Conservation (phyloP, 2,329 filamentous ascomycete species). For the Penicillium sp. region DNA sequence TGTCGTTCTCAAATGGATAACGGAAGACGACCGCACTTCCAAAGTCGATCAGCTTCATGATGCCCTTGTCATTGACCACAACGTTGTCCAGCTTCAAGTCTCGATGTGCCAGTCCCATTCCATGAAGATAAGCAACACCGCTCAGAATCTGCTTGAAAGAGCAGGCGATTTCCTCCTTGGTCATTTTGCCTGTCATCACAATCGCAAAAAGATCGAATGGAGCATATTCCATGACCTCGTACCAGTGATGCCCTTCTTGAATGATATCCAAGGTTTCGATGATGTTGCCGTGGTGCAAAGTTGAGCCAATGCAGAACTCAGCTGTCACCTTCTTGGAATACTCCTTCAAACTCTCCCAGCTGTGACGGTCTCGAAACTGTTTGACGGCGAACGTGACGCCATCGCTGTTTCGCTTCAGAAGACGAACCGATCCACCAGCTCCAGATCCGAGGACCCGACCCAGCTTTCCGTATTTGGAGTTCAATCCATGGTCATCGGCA, state of each 20-base stretch:
- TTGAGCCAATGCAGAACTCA: slow-evolving; percentile 97
- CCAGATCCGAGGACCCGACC: slow-evolving; percentile 91
- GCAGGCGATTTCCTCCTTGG: slow-evolving; percentile 82
- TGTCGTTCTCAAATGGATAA: slow-evolving; percentile 92
- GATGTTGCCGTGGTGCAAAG: slow-evolving; percentile 94
- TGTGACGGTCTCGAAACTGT: slow-evolving; percentile 87
- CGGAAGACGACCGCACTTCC: slow-evolving; percentile 95
- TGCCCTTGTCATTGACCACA: slow-evolving; percentile 90
- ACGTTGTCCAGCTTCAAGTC: slow-evolving; percentile 98
- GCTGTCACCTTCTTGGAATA: slow-evolving; percentile 98
- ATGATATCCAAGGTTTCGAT: slow-evolving; percentile 97
- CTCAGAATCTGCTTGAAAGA: slow-evolving; percentile 91
- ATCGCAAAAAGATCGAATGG: slow-evolving; percentile 95
- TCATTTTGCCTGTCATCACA: slow-evolving; percentile 99
- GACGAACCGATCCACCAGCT: slow-evolving; percentile 85
- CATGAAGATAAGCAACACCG: slow-evolving; percentile 90
- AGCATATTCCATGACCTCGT: slow-evolving; percentile 98
- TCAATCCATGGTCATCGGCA: slow-evolving; percentile 85
- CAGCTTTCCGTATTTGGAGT: slow-evolving; percentile 92
- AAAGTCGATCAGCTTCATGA: slow-evolving; percentile 99
- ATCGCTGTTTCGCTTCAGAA: slow-evolving; percentile 92
- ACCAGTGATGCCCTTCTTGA: slow-evolving; percentile 91
- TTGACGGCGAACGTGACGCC: slow-evolving; percentile 95
- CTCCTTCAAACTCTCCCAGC: slow-evolving; percentile 89
- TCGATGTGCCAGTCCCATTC: slow-evolving; percentile 89